Percentiles rank a stretch among this genome's conserved stretches.
phyloP scores from a whole-genome alignment of 2,329 filamentous ascomycete genomes.

The Colletotrichum tamarilloi region DNA sequence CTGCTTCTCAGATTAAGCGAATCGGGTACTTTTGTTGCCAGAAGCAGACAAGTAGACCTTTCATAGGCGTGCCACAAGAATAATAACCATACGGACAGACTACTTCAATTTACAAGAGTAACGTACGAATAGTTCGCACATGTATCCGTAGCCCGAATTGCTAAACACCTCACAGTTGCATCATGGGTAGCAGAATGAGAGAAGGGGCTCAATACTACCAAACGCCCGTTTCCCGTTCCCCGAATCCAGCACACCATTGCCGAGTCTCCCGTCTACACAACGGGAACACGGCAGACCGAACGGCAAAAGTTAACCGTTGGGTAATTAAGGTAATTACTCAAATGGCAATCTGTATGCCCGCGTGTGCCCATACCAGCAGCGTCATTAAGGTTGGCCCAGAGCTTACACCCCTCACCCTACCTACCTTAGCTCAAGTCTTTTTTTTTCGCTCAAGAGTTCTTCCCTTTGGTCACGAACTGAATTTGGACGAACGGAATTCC shows the following conservation, averaged over 20 bases:
- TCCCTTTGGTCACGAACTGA: not conserved
- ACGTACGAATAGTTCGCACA: not conserved
- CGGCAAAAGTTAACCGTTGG: not conserved
- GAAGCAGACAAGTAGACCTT: not conserved
- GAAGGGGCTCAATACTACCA: not conserved
- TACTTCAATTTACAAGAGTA: not conserved
- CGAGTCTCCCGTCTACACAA: not conserved
- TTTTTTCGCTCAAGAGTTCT: not conserved
- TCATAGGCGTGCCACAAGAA: not conserved
- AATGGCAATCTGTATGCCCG: not conserved
- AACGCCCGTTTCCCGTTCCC: not conserved
- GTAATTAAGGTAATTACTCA: not conserved
- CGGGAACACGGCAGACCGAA: not conserved
- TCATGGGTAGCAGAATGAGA: not conserved
- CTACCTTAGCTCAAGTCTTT: not conserved
- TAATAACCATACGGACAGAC: not conserved
- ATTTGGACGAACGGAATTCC: conserved; percentile 23
- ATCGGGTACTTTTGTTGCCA: conserved; percentile 4
- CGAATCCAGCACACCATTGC: not conserved
- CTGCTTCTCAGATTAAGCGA: not conserved
- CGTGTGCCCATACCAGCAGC: not conserved
- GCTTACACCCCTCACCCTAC: not conserved
- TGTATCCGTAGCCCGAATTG: too few relatives aligned
- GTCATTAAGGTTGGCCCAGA: conserved; percentile 21
- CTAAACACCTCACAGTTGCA: too few relatives aligned